These are phyloP conservation scores for Trichaptum fuscoviolaceum DNA, from an alignment of 768 basidiomycete genomes.

Conservation along the genomic window DNA sequence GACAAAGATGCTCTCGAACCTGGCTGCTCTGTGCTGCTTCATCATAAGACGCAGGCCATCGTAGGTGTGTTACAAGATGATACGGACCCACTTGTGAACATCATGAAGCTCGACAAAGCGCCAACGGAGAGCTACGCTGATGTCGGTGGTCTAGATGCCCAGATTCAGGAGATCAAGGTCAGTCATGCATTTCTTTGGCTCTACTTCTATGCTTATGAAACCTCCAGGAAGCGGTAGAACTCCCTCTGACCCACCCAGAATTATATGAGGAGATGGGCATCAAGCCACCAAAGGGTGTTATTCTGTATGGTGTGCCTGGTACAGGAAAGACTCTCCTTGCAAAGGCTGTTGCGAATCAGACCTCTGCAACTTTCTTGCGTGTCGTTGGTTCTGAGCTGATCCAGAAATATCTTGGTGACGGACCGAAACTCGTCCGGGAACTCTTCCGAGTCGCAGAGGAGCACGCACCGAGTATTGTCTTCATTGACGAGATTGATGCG, in stretches of 20 bases:
- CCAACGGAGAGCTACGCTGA: slow-evolving; percentile 99
- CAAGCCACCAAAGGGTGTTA: slow-evolving; percentile 98
- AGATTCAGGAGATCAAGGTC: slow-evolving; percentile 99
- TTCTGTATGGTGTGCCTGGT: slow-evolving; percentile 96
- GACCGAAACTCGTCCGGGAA: slow-evolving; percentile 96
- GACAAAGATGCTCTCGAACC: slow-evolving; percentile 98
- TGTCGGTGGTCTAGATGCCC: slow-evolving; percentile 92
- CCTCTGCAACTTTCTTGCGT: slow-evolving; percentile 95
- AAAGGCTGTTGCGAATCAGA: slow-evolving; percentile 97
- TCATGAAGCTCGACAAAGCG: slow-evolving; percentile 99
- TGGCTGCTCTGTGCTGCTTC: slow-evolving; percentile 88
- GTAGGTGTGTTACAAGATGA: slow-evolving; percentile 96
- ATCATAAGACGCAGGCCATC: slow-evolving; percentile 93
- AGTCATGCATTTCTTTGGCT: slow-evolving; percentile 12
- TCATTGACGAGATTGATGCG: slow-evolving; percentile 99
- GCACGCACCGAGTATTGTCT: slow-evolving; percentile 96
- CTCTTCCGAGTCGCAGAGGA: slow-evolving; percentile 97
- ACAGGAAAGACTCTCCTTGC: slow-evolving; percentile 98
- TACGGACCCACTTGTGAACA: slow-evolving; percentile 90
- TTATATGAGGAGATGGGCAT: slow-evolving; percentile 99
- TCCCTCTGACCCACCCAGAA: slow-evolving; percentile 96
- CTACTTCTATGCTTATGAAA: slow-evolving; percentile 4
- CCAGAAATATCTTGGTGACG: slow-evolving; percentile 98
- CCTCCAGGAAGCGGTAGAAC: slow-evolving; percentile 89
- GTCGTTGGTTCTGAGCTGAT: slow-evolving; percentile 98